A percentile compares a stretch with the other conserved stretches of the same genome.
Evolutionary conservation across 345 rosid genomes (phyloP).

Genomic region (Boechera stricta): DNA sequence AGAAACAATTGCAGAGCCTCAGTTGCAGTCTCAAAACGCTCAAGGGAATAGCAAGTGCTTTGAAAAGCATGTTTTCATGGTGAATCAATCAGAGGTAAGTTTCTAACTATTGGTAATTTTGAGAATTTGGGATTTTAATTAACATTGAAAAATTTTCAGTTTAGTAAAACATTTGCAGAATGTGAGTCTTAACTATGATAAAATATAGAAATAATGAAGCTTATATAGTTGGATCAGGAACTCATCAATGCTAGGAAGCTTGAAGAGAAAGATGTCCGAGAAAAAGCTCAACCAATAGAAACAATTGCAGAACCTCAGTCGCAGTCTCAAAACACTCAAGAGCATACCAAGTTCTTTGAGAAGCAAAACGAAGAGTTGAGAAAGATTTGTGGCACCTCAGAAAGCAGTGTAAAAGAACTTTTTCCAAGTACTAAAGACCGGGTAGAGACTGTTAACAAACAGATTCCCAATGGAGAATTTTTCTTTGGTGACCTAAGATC

Average conservation of each 20-base stretch:
- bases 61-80: conserved; percentile 45
- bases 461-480: conserved; percentile 33
- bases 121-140: conserved; percentile 42
- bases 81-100: conserved; percentile 34
- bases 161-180: conserved; percentile 51
- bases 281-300: conserved; percentile 46
- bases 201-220: conserved; percentile 68
- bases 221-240: conserved; percentile 61
- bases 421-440: conserved; percentile 50
- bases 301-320: conserved; percentile 52
- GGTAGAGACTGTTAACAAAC: conserved; percentile 45
- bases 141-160: conserved; percentile 48
- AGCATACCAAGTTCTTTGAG: conserved; percentile 45
- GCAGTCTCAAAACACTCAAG: conserved; percentile 47
- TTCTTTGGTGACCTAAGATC: conserved; percentile 38
- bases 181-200: conserved; percentile 56
- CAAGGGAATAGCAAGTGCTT: conserved; percentile 43
- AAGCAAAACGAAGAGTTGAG: conserved; percentile 59
- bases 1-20: conserved; percentile 53
- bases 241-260: conserved; percentile 55
- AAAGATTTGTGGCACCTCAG: conserved; percentile 48
- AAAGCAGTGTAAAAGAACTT: conserved; percentile 44
- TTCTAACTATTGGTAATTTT: background rate
- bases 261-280: conserved; percentile 52
- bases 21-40: conserved; percentile 47